phyloP scores from a whole-genome alignment of 2,329 filamentous ascomycete species.

The Didymella keratinophila region DNA sequence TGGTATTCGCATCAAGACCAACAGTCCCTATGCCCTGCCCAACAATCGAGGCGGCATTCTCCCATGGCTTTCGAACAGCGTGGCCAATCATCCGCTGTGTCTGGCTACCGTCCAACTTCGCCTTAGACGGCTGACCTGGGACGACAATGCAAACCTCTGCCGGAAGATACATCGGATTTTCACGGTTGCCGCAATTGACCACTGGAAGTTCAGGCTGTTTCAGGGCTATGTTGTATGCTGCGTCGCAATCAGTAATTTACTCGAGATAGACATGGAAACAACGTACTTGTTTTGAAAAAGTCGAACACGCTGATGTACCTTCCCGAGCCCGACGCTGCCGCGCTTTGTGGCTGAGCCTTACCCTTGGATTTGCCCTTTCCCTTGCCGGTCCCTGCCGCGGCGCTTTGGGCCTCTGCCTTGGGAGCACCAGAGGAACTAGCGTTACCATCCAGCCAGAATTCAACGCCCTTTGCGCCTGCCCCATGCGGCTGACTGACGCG shows the following conservation, averaged over 20 bases:
- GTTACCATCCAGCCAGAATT: constrained; percentile 32
- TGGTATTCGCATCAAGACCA: constrained; percentile 21
- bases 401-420: constrained; percentile 10
- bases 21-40: constrained; percentile 11
- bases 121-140: constrained; percentile 32
- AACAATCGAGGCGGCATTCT: constrained; percentile 31
- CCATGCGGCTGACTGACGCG: constrained; percentile 21
- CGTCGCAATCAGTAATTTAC: background rate
- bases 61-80: constrained; percentile 36
- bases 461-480: constrained; percentile 32
- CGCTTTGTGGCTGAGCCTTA: constrained; percentile 7
- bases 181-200: constrained; percentile 34
- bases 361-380: constrained; percentile 23
- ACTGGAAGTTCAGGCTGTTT: constrained; percentile 28
- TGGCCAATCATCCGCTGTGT: constrained; percentile 40
- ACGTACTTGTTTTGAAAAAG: constrained; percentile 28
- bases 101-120: constrained; percentile 32
- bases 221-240: constrained; percentile 25
- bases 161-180: constrained; percentile 38
- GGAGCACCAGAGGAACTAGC: constrained; percentile 2
- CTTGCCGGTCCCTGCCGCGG: constrained; percentile 1
- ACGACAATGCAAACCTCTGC: constrained; percentile 36
- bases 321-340: constrained; percentile 15
- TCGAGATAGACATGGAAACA: background rate
- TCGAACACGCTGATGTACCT: constrained; percentile 33